Evolutionary conservation across 306 rosid species (phyloP).

Genomic region (Castanea crenata): DNA sequence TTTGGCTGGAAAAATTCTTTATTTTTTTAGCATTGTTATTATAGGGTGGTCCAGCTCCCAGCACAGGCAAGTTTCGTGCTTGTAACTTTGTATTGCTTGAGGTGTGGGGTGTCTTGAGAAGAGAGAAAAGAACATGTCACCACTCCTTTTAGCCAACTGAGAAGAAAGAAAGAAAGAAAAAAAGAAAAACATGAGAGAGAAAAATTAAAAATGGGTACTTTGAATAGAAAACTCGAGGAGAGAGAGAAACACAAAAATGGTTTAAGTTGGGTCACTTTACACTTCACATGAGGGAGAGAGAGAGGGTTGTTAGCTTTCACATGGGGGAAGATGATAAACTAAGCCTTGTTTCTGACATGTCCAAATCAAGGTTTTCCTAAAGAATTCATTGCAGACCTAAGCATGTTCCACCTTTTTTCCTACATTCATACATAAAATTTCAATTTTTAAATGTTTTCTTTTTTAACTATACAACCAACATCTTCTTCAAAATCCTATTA

Average conservation of each 20-base stretch:
- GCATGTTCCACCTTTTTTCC: slow-evolving; percentile 53
- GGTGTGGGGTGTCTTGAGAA: slow-evolving; percentile 62
- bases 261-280: slow-evolving; percentile 47
- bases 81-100: slow-evolving; percentile 43
- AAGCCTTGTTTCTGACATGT: slow-evolving; percentile 59
- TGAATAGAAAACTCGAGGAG: slow-evolving; percentile 28
- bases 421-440: slow-evolving; percentile 28
- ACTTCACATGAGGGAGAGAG: slow-evolving; percentile 28
- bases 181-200: slow-evolving; percentile 17
- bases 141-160: slow-evolving; percentile 35
- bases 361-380: slow-evolving; percentile 63
- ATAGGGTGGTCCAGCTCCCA: slow-evolving; percentile 6
- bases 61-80: slow-evolving; percentile 10
- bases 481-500: slow-evolving; percentile 24
- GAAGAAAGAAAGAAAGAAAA: slow-evolving; percentile 7
- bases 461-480: slow-evolving; percentile 9
- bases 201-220: neutral
- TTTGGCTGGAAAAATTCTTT: slow-evolving; percentile 6
- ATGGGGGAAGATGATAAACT: slow-evolving; percentile 50
- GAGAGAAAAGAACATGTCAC: slow-evolving; percentile 63
- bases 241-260: slow-evolving; percentile 28
- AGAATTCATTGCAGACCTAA: slow-evolving; percentile 48
- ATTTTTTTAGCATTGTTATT: neutral
- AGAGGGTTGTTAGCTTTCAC: slow-evolving; percentile 51
- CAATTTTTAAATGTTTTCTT: slow-evolving; percentile 32